Conservation (phyloP, 768 basidiomycete genomes). For the Boletus vermiculosoides region DNA sequence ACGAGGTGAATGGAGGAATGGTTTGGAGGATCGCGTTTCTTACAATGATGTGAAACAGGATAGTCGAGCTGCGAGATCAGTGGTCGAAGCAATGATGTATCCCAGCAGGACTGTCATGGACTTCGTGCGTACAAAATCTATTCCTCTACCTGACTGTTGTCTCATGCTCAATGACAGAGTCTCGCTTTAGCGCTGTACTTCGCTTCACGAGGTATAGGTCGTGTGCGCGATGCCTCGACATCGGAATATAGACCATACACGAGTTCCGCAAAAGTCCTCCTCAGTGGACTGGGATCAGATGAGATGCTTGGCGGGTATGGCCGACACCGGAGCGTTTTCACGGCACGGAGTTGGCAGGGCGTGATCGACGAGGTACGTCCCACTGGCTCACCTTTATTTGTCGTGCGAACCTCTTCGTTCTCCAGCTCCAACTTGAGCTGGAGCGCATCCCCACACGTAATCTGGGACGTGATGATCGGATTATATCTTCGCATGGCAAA, state of each 20-base stretch:
- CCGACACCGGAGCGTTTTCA: constrained; percentile 78
- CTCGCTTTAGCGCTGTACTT: constrained; percentile 91
- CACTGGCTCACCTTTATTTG: neutral
- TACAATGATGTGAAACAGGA: constrained; percentile 46
- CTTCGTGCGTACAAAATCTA: constrained; percentile 51
- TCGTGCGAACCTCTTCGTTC: neutral
- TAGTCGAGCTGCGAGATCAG: constrained; percentile 51
- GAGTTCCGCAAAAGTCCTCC: constrained; percentile 75
- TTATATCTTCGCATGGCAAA: constrained; percentile 88
- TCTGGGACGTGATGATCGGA: constrained; percentile 90
- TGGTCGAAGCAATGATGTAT: constrained; percentile 71
- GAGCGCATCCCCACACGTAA: constrained; percentile 87
- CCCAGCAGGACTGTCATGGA: constrained; percentile 89
- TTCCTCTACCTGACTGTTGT: neutral
- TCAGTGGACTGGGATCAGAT: constrained; percentile 93
- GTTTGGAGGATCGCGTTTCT: neutral
- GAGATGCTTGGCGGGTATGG: constrained; percentile 94
- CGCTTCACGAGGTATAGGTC: constrained; percentile 79
- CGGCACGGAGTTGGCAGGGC: constrained; percentile 64
- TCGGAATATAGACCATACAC: constrained; percentile 49
- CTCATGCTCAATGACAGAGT: constrained; percentile 51
- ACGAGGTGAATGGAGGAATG: constrained; percentile 47
- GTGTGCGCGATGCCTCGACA: constrained; percentile 40
- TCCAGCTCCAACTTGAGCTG: constrained; percentile 84
- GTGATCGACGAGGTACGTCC: constrained; percentile 73